Evolutionary conservation across 225 moss, liverwort and hornwort genomes (phyloP), one percentile per base, ranked within the genome.

Genomic region (Sphagnum contortum): DNA sequence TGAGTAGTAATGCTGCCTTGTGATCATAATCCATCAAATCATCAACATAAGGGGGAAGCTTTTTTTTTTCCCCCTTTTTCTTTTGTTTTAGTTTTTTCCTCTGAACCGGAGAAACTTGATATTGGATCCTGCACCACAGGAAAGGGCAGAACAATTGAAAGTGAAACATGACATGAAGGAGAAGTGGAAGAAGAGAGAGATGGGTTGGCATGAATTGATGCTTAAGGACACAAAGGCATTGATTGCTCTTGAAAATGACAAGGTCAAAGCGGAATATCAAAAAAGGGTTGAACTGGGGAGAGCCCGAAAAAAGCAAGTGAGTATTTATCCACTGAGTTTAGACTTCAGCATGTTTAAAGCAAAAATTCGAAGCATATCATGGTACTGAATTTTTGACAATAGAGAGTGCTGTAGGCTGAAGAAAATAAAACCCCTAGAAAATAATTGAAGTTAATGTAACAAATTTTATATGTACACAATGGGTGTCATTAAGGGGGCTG

Each of bases 141-240:
- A 50, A 64, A 49, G 63, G 47, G 63, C 48, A 6, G 63, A 48
- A 64, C 63, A 64, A 50, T 3, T 64, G 0, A 14, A 48, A 50
- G 0, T 48, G 2, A 64, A 64, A 50, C 11, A 9, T 8, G 7
- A 49, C 5, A 6, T 64, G 2, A 64, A 8, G 29, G 63, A 64
- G n/a, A n/a, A 48, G 9, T 64, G 63, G 63, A 64, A 14, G 4
- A 50, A 51, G 48, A 64, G 12, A 13, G 49, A 64, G 7, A 8
- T 48, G 7, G 48, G 63, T 48, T 64, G 50, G 49, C 63, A 64
- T 7, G 63, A 64, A 64, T 4, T 4, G 2, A 48, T 64, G 63
- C 4, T 64, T 8, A 11, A 50, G 13, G 12, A 64, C 12, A 49
- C 50, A n/a, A 50, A 4, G 8, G 3, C 12, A 2, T 4, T 11